Evolutionary conservation across 2,329 filamentous ascomycete genomes (phyloP), one percentile per base, ranked within the genome.

Genomic region (Pseudogymnoascus verrucosus): DNA sequence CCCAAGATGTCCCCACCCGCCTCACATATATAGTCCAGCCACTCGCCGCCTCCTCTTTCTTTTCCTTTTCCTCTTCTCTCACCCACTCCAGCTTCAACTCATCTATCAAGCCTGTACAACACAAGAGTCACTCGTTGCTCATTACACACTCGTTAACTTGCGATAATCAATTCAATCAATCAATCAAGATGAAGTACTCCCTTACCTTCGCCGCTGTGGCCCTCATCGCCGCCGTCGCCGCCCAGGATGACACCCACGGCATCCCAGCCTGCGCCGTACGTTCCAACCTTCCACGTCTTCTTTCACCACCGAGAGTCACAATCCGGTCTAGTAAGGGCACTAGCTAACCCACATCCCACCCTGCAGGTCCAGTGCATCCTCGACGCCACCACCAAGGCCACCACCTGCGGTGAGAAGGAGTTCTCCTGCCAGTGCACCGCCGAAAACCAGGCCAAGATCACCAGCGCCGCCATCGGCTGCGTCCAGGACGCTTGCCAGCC

Each of bases 121-220:
- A 37, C 36, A 37, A 37, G 36, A 37, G 36, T 64, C 62, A 28
- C 61, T 64, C 39, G 23, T 19, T 28, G 62, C 57, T 21, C 31
- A n/a, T n/a, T 4, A 28, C 23, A 63, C 40, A 16, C 16, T 37
- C 39, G 16, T 19, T 31, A 12, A 60, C 37, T n/a, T 37, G 34
- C 36, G 40, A 47, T 36, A 34, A 8, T 47, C 21, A 59, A 37
- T 61, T 34, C 34, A 63, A 37, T 37, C 36, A 37, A 37, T 62
- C 31, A 57, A 23, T 63, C 63, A 68, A 66, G 12, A 71, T 71
- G 69, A 65, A 70, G 59, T 68, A 64, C 64, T 62, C 67, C 36
- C 10, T 28, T 8, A 28, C 23, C 23, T 65, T 63, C 64, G 63
- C 67, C 31, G 63, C 64, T 31, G 10, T 68, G 19, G 64, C 67